Percentiles rank a stretch among this genome's conserved stretches.
Conservation (phyloP, 164 flowering plant species). For the Brasenia schreberi region DNA sequence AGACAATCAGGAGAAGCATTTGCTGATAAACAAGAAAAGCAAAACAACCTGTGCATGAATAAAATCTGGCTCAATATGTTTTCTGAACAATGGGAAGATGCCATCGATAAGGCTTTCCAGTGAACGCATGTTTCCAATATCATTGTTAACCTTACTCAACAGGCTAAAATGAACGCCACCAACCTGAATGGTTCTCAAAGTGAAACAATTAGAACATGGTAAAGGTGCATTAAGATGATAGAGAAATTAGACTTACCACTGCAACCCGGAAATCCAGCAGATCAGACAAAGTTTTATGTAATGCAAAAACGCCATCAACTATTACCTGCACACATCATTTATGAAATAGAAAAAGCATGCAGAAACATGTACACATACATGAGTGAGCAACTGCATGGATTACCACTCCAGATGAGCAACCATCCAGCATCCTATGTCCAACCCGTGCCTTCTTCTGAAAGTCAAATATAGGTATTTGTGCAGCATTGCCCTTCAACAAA, state of each 20-base stretch:
- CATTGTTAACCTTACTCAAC: slow-evolving; percentile 89
- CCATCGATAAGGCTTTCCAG: slow-evolving; percentile 91
- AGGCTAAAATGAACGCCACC: slow-evolving; percentile 99
- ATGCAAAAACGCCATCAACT: slow-evolving; percentile 95
- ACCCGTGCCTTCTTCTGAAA: slow-evolving; percentile 70
- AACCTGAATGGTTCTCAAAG: slow-evolving; percentile 38
- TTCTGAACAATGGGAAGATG: slow-evolving; percentile 94
- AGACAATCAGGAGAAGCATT: background rate
- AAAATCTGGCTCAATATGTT: slow-evolving; percentile 96
- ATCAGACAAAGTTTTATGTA: slow-evolving; percentile 86
- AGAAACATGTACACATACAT: too few relatives aligned
- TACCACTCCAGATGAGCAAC: slow-evolving; percentile 85
- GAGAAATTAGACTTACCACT: slow-evolving; percentile 46
- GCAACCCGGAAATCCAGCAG: slow-evolving; percentile 95
- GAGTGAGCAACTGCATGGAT: slow-evolving; percentile 1
- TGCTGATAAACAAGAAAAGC: slow-evolving; percentile 1
- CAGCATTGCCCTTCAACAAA: slow-evolving; percentile 74
- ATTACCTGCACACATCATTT: slow-evolving; percentile 41
- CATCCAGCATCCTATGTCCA: slow-evolving; percentile 51
- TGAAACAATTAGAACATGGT: background rate
- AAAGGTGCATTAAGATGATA: background rate
- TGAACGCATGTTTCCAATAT: slow-evolving; percentile 91
- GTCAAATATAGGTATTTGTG: slow-evolving; percentile 66
- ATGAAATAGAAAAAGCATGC: too few relatives aligned
- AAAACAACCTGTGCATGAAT: slow-evolving; percentile 93